Evolutionary conservation across 2,329 filamentous ascomycete genomes (phyloP).

Genomic region (Colletotrichum horii): DNA sequence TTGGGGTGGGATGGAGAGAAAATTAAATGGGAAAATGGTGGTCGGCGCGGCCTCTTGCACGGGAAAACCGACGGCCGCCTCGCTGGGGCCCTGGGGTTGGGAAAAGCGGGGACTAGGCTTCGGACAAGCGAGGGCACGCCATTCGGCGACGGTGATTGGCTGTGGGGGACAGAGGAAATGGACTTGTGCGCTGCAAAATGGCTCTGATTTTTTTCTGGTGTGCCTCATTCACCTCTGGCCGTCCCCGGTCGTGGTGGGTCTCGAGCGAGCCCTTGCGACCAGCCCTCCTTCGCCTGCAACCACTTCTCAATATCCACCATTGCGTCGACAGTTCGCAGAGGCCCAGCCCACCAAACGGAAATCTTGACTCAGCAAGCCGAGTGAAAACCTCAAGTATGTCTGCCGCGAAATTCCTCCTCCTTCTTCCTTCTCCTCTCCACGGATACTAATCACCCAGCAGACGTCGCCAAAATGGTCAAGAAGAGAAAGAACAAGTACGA

Average conservation of each 20-base stretch:
- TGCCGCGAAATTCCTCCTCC: background rate
- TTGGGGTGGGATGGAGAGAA: constrained; percentile 32
- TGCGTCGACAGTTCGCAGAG: background rate
- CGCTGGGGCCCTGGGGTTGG: background rate
- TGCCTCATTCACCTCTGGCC: background rate
- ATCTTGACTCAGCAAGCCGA: constrained; percentile 21
- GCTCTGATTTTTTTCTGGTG: background rate
- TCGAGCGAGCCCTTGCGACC: background rate
- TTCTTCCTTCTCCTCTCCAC: constrained; percentile 23
- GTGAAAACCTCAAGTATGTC: constrained; percentile 24
- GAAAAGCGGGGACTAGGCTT: constrained; percentile 25
- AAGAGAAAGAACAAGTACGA: constrained; percentile 74
- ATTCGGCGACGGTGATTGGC: background rate
- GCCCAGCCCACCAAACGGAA: background rate
- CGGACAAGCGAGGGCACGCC: constrained; percentile 22
- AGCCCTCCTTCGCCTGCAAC: background rate
- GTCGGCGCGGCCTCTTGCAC: background rate
- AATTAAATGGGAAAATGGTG: constrained; percentile 22
- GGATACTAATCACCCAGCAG: constrained; percentile 39
- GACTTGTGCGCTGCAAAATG: background rate
- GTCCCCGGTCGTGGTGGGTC: background rate
- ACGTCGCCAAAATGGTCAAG: constrained; percentile 72
- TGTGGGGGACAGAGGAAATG: background rate
- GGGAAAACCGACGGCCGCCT: background rate
- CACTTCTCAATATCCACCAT: background rate